Conservation (phyloP, 1,284 basidiomycete species). For the Xerocomus minutiporus region DNA sequence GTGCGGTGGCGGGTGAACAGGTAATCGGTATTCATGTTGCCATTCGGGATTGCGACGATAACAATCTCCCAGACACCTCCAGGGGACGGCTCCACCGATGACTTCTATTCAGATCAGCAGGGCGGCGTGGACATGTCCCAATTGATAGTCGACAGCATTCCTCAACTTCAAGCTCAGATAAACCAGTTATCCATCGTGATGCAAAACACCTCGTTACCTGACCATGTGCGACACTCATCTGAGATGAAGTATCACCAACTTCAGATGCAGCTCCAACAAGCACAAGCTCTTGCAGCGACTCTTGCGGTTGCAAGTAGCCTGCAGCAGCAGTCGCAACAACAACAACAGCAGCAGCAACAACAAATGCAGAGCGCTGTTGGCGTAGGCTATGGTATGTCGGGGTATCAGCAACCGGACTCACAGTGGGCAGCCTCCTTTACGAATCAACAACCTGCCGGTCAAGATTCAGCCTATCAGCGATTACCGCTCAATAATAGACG, state of each 20-base stretch:
- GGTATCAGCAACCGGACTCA: constrained; percentile 31
- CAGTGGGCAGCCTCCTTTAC: constrained; percentile 53
- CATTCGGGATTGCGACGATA: neutral
- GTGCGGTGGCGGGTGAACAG: constrained; percentile 25
- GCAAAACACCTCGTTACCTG: constrained; percentile 67
- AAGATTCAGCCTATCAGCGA: constrained; percentile 80
- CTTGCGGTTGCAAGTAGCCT: constrained; percentile 50
- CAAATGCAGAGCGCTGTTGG: constrained; percentile 30
- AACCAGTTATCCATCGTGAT: constrained; percentile 70
- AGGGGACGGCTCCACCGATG: constrained; percentile 43
- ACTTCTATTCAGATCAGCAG: constrained; percentile 62
- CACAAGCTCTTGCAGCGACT: constrained; percentile 60
- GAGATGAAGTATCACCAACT: constrained; percentile 73
- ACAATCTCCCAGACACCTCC: constrained; percentile 13
- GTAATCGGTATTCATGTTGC: constrained; percentile 8
- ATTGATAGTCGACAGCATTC: constrained; percentile 65
- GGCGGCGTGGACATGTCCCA: constrained; percentile 64
- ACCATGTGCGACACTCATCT: constrained; percentile 70
- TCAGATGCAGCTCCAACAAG: constrained; percentile 72
- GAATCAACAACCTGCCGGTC: constrained; percentile 58
- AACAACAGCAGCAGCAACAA: constrained; percentile 36
- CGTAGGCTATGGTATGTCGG: constrained; percentile 40
- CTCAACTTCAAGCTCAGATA: constrained; percentile 76
- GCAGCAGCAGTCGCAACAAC: constrained; percentile 45
- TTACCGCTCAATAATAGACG: constrained; percentile 74